phyloP scores from a whole-genome alignment of 257 asterid genomes.

The Petunia secreta region DNA sequence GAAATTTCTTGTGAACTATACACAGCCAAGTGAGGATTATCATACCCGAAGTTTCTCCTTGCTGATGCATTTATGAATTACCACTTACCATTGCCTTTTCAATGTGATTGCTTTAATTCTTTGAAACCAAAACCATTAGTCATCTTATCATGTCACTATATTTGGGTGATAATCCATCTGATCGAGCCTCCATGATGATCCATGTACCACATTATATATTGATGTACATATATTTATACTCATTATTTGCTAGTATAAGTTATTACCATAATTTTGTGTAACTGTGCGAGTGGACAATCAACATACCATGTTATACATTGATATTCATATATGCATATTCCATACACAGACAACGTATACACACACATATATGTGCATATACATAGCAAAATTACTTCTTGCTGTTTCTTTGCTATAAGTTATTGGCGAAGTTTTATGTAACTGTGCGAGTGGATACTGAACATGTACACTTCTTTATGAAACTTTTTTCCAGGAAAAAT shows the following conservation, averaged over 20 bases:
- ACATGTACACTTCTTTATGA: not conserved
- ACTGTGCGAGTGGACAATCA: not conserved
- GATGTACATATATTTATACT: too few relatives aligned
- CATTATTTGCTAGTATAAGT: not conserved
- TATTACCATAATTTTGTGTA: not conserved
- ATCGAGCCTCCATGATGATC: constrained; percentile 1
- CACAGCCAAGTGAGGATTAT: constrained; percentile 62
- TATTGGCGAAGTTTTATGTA: constrained; percentile 10
- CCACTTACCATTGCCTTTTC: not conserved
- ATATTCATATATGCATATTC: too few relatives aligned
- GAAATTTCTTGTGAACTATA: constrained; percentile 62
- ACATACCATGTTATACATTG: too few relatives aligned
- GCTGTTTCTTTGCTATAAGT: not conserved
- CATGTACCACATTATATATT: too few relatives aligned
- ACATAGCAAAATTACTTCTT: not conserved
- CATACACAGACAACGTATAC: too few relatives aligned
- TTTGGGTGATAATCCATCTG: constrained; percentile 5
- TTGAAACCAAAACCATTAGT: constrained; percentile 4
- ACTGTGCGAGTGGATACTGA: not conserved
- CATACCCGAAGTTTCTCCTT: constrained; percentile 20
- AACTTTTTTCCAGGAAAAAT: not conserved
- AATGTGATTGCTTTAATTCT: not conserved
- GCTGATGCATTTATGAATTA: constrained; percentile 23
- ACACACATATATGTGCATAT: too few relatives aligned
- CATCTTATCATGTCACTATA: constrained; percentile 6